A percentile compares a stretch with the other conserved stretches of the same genome.
Evolutionary conservation across 1,284 basidiomycete genomes (phyloP).

Genomic region (Exobasidium cylindrosporum): DNA sequence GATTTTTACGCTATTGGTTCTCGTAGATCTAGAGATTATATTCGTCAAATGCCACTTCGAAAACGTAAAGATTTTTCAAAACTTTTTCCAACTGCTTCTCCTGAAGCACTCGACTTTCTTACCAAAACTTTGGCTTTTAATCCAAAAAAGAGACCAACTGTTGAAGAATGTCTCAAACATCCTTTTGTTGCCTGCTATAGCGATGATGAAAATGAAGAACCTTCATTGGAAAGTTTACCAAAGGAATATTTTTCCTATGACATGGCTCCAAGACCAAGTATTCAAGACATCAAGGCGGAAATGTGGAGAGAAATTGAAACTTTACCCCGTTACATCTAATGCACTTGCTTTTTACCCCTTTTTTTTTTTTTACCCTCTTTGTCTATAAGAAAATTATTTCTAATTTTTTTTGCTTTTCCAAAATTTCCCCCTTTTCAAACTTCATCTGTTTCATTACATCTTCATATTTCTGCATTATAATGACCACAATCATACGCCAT

Average conservation of each 20-base stretch:
- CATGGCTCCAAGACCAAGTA: neutral
- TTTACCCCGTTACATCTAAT: slow-evolving; percentile 31
- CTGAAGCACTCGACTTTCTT: slow-evolving; percentile 79
- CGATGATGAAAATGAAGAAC: slow-evolving; percentile 47
- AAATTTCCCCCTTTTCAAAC: neutral
- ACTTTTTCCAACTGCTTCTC: slow-evolving; percentile 24
- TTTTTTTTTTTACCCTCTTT: neutral
- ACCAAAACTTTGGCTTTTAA: slow-evolving; percentile 75
- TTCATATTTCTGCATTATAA: neutral
- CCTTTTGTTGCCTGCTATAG: slow-evolving; percentile 51
- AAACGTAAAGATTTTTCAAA: slow-evolving; percentile 59
- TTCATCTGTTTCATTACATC: neutral
- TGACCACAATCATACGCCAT: neutral
- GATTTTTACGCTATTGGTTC: slow-evolving; percentile 88
- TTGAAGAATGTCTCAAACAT: slow-evolving; percentile 50
- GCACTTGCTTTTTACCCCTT: neutral
- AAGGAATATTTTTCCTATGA: slow-evolving; percentile 39
- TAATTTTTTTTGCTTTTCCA: too few relatives aligned
- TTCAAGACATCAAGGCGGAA: slow-evolving; percentile 1
- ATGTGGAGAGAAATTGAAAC: slow-evolving; percentile 42
- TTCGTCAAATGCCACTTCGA: slow-evolving; percentile 71
- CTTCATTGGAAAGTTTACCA: slow-evolving; percentile 34
- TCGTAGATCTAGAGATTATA: slow-evolving; percentile 79
- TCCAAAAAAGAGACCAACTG: slow-evolving; percentile 45
- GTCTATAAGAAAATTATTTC: neutral